phyloP scores from a whole-genome alignment of 2,329 filamentous ascomycete species.

The Pyricularia grisea region DNA sequence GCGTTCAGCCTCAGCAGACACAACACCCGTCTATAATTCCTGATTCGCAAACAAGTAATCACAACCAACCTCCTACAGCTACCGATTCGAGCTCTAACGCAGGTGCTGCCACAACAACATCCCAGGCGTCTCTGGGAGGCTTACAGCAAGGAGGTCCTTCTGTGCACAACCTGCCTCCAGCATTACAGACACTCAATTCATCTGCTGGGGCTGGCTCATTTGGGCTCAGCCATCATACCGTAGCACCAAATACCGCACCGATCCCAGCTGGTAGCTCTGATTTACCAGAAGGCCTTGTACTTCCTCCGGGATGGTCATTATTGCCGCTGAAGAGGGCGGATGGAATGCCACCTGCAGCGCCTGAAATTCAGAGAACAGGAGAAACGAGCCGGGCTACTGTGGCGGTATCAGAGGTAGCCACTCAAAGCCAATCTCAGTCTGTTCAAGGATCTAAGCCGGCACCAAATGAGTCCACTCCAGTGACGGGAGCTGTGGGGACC shows the following conservation, averaged over 20 bases:
- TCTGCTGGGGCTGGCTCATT: not conserved
- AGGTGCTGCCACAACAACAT: not conserved
- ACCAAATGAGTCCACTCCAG: not conserved
- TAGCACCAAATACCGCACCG: slow-evolving; percentile 31
- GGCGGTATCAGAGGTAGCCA: slow-evolving; percentile 7
- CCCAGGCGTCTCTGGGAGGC: not conserved
- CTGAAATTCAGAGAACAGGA: not conserved
- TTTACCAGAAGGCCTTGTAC: slow-evolving; percentile 52
- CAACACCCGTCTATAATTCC: not conserved
- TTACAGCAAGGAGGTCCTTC: not conserved
- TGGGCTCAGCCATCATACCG: slow-evolving; percentile 7
- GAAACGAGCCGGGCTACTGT: slow-evolving; percentile 8
- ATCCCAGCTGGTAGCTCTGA: slow-evolving; percentile 53
- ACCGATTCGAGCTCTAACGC: not conserved
- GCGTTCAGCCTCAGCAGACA: not conserved
- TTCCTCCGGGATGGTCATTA: slow-evolving; percentile 57
- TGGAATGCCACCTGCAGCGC: slow-evolving; percentile 15
- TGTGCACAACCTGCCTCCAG: not conserved
- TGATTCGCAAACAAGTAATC: not conserved
- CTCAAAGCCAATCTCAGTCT: not conserved
- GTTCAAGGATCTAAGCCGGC: not conserved
- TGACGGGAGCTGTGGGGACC: not conserved
- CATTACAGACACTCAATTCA: not conserved
- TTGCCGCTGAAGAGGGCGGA: slow-evolving; percentile 50
- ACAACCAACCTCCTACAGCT: not conserved